phyloP scores from a whole-genome alignment of 2,329 filamentous ascomycete genomes.

The Karstenula rhodostoma region DNA sequence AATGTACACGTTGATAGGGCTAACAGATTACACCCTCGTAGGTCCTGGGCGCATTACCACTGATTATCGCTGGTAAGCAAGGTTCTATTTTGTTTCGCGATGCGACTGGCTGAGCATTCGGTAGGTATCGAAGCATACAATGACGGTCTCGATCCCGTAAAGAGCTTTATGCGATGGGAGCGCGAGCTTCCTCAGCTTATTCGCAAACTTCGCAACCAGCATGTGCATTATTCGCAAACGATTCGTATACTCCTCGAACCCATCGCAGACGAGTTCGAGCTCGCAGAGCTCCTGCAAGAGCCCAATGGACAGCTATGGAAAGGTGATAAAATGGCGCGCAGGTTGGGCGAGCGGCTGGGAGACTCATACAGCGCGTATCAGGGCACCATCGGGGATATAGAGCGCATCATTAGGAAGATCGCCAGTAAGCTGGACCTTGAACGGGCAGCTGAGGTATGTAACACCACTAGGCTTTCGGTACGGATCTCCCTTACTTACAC shows the following conservation, averaged over 20 bases:
- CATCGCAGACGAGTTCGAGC: conserved; percentile 46
- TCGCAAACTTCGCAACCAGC: conserved; percentile 47
- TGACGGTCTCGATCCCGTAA: conserved; percentile 51
- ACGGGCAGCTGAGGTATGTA: conserved; percentile 39
- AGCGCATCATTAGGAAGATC: conserved; percentile 45
- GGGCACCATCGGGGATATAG: conserved; percentile 46
- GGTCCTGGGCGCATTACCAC: conserved; percentile 48
- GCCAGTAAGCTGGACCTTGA: conserved; percentile 49
- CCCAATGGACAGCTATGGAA: conserved; percentile 45
- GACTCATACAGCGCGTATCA: conserved; percentile 48
- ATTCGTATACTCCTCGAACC: conserved; percentile 47
- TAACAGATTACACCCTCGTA: not conserved
- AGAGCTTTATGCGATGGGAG: conserved; percentile 48
- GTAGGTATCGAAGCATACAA: conserved; percentile 48
- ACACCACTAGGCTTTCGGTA: conserved; percentile 2
- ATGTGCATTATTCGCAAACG: conserved; percentile 48
- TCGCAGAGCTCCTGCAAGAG: conserved; percentile 46
- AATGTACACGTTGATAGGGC: not conserved
- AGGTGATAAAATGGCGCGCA: conserved; percentile 35
- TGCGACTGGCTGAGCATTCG: conserved; percentile 6
- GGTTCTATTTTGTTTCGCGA: conserved; percentile 13
- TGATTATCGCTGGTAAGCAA: conserved; percentile 44
- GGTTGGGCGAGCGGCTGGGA: conserved; percentile 43
- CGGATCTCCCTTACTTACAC: conserved; percentile 21
- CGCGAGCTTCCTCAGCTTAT: conserved; percentile 45